These are phyloP conservation scores for Aspergillus nanangensis DNA, from an alignment of 495 filamentous ascomycete genomes.

Conservation along the genomic window DNA sequence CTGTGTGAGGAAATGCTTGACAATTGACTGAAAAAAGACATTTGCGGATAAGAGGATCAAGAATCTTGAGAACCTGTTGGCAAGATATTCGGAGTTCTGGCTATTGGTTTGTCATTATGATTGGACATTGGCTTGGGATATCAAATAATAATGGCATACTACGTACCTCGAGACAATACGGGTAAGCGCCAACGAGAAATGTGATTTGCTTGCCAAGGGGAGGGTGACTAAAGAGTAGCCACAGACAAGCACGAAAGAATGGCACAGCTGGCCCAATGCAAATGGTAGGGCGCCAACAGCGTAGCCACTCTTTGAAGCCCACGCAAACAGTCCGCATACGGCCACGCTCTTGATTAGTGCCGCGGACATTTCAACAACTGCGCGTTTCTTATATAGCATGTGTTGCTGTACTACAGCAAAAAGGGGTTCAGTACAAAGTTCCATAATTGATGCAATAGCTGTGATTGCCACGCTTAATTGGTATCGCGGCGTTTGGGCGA, in stretches of 20 bases:
- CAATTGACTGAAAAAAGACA: conserved; percentile 77
- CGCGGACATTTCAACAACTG: conserved; percentile 72
- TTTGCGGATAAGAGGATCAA: conserved; percentile 65
- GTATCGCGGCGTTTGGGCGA: conserved; percentile 57
- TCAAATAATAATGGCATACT: background rate
- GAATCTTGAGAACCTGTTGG: conserved; percentile 61
- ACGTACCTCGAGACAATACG: conserved; percentile 43
- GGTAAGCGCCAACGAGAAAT: conserved; percentile 54
- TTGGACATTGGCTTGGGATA: conserved; percentile 7
- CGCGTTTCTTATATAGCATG: conserved; percentile 73
- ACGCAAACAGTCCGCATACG: conserved; percentile 62
- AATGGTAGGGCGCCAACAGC: conserved; percentile 80
- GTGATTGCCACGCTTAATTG: conserved; percentile 61
- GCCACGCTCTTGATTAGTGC: conserved; percentile 70
- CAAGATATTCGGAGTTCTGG: conserved; percentile 40
- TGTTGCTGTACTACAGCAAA: conserved; percentile 81
- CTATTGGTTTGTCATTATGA: conserved; percentile 15
- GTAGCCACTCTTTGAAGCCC: conserved; percentile 39
- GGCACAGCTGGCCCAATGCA: conserved; percentile 78
- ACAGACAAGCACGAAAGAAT: conserved; percentile 60
- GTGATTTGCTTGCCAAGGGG: conserved; percentile 33
- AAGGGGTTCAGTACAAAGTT: conserved; percentile 77
- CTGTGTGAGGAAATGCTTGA: conserved; percentile 92
- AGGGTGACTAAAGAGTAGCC: conserved; percentile 58
- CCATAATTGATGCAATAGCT: conserved; percentile 68